Conservation (phyloP, 2,329 filamentous ascomycete species). For the Talaromyces sp. region DNA sequence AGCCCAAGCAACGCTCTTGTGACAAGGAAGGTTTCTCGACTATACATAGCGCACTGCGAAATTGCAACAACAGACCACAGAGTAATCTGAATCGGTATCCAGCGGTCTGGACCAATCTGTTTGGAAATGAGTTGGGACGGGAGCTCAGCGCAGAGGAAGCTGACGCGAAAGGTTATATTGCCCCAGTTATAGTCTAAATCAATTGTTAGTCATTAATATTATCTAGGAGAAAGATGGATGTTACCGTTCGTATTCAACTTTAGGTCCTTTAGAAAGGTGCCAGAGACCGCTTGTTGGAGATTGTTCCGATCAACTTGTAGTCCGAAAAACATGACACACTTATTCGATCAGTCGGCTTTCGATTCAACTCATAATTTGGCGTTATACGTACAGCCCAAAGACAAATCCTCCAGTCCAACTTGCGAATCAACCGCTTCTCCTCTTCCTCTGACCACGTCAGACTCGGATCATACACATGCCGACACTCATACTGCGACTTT, state of each 20-base stretch:
- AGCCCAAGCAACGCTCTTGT: constrained; percentile 45
- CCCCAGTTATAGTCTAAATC: constrained; percentile 49
- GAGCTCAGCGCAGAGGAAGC: constrained; percentile 55
- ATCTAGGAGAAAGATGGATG: no score
- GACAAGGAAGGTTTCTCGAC: constrained; percentile 39
- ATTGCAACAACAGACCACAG: constrained; percentile 34
- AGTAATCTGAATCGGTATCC: constrained; percentile 41
- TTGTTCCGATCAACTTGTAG: constrained; percentile 18
- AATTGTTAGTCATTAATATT: no score
- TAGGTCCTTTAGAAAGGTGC: constrained; percentile 14
- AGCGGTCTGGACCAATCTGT: constrained; percentile 53
- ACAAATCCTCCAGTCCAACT: constrained; percentile 16
- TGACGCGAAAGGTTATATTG: constrained; percentile 54
- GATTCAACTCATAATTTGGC: no score
- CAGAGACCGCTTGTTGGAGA: constrained; percentile 17
- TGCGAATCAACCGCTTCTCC: constrained; percentile 14
- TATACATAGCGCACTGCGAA: constrained; percentile 47
- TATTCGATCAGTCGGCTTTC: not conserved
- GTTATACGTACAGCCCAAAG: constrained; percentile 15
- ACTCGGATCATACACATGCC: constrained; percentile 42
- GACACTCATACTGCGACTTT: constrained; percentile 48
- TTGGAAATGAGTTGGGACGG: constrained; percentile 61
- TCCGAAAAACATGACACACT: constrained; percentile 18
- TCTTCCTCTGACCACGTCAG: constrained; percentile 35
- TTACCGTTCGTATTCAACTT: constrained; percentile 16